Evolutionary conservation across 2,329 filamentous ascomycete genomes (phyloP).

Genomic region (Arthrobotrys sinensis): DNA sequence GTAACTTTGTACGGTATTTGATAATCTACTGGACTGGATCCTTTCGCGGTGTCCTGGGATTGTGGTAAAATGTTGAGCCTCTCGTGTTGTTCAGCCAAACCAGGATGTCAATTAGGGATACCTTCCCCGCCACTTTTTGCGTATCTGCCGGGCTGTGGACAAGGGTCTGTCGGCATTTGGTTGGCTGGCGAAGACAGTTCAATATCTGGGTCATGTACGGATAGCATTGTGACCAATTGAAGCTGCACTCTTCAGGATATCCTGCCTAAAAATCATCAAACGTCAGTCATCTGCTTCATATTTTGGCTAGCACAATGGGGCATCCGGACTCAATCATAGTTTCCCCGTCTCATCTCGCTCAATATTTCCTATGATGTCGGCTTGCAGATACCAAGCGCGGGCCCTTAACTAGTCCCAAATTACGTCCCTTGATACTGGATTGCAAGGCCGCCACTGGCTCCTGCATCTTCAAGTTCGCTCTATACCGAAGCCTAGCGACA

Average conservation of each 20-base stretch:
- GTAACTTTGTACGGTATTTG: conserved; percentile 42
- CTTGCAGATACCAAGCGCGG: conserved; percentile 27
- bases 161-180: conserved; percentile 43
- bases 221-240: conserved; percentile 50
- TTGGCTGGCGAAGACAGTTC: conserved; percentile 36
- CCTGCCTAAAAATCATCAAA: conserved; percentile 23
- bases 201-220: conserved; percentile 26
- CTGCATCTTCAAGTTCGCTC: conserved; percentile 36
- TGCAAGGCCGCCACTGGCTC: conserved; percentile 18
- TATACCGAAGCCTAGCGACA: conserved; percentile 14
- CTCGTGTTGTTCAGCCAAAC: conserved; percentile 60
- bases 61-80: conserved; percentile 54
- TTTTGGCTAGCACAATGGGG: conserved; percentile 31
- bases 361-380: conserved; percentile 43
- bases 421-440: conserved; percentile 5
- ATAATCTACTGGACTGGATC: conserved; percentile 52
- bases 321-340: neutral
- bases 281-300: conserved; percentile 46
- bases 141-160: conserved; percentile 50
- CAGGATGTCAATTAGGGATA: conserved; percentile 25
- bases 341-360: conserved; percentile 22
- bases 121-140: conserved; percentile 40
- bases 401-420: conserved; percentile 3
- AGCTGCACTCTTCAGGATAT: conserved; percentile 34
- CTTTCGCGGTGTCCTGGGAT: conserved; percentile 36